Base-by-base conservation (phyloP, 768 basidiomycete genomes). In the Panaeolus cyanescens region DNA sequence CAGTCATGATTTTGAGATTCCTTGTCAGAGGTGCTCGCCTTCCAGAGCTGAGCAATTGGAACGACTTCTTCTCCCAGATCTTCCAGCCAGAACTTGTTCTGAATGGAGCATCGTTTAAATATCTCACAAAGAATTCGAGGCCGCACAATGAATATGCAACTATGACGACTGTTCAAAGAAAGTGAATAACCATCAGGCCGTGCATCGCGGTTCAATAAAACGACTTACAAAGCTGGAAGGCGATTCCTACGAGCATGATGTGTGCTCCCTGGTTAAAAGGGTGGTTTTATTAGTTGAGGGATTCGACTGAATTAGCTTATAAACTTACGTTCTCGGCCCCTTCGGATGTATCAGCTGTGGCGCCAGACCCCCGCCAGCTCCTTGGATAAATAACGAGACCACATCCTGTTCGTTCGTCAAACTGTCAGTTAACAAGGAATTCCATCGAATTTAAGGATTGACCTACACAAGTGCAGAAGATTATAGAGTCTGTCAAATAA, bases 321-420 rank as follows among this genome's bases (percentile, higher is more conserved):
- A 13, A n/a, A 13, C 56, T 39, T n/a, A 57, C 56, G 17, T 37
- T 1, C 36, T 39, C 30, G 4, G 56, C 36, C 12, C 32, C 33
- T 34, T 39, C 36, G 19, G 25, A 22, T 12, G 32, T 39, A 4
- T 57, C 32, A 2, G 56, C n/a, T 5, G 33, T 39, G 17, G 56
- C 32, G 56, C 56, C 8, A 57, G 20, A 39, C 56, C 56, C 5
- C 56, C 56, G 28, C 56, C 56, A 22, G 56, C 71, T 33, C 82
- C 88, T 72, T 91, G 89, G 1, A 89, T 73, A 28, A 84, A 70
- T 25, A 91, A 77, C 7, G 88, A 82, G 33, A 86, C 68, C n/a
- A 87, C 65, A 64, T 91, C 90, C 79, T 60, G 25, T 13, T 25
- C 12, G 55, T 32, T 4, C 10, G 17, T 20, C 1, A 54, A 28